These are phyloP conservation scores for Jatropha multifida DNA, from an alignment of 441 rosid genomes.

Conservation along the genomic window DNA sequence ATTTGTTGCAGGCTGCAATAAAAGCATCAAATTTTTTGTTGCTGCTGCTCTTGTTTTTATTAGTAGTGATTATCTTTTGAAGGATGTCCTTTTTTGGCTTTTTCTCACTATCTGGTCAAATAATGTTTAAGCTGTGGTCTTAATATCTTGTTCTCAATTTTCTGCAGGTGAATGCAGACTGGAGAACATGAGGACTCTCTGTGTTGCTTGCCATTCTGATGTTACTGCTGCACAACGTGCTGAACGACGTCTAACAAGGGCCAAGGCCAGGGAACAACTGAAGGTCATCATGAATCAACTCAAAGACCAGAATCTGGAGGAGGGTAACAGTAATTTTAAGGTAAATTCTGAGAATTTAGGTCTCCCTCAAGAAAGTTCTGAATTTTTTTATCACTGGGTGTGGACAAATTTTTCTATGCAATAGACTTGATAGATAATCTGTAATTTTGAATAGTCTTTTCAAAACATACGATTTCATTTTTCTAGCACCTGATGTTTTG, in stretches of 20 bases:
- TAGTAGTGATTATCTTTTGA: neutral
- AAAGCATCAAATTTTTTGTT: neutral
- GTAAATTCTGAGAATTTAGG: slow-evolving; percentile 32
- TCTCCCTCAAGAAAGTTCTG: neutral
- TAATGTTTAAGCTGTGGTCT: slow-evolving; percentile 1
- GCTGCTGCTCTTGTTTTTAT: neutral
- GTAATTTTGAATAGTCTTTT: neutral
- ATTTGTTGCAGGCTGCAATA: neutral
- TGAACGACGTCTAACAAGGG: slow-evolving; percentile 58
- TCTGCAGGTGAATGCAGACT: slow-evolving; percentile 83
- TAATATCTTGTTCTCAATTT: slow-evolving; percentile 13
- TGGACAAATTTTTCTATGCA: neutral
- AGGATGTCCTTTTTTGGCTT: neutral
- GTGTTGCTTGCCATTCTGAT: slow-evolving; percentile 87
- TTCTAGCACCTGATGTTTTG: neutral
- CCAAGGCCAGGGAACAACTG: slow-evolving; percentile 64
- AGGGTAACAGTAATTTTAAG: slow-evolving; percentile 32
- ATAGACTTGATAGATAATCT: neutral
- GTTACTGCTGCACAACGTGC: slow-evolving; percentile 78
- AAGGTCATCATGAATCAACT: slow-evolving; percentile 48
- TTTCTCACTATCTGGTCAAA: neutral
- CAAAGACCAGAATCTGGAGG: slow-evolving; percentile 30
- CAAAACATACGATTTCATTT: neutral
- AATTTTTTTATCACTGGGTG: neutral
- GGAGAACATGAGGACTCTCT: slow-evolving; percentile 96